A percentile compares a stretch with the other conserved stretches of the same genome.
phyloP scores from a whole-genome alignment of 169 alveolate species.

The Blepharisma undulans region DNA sequence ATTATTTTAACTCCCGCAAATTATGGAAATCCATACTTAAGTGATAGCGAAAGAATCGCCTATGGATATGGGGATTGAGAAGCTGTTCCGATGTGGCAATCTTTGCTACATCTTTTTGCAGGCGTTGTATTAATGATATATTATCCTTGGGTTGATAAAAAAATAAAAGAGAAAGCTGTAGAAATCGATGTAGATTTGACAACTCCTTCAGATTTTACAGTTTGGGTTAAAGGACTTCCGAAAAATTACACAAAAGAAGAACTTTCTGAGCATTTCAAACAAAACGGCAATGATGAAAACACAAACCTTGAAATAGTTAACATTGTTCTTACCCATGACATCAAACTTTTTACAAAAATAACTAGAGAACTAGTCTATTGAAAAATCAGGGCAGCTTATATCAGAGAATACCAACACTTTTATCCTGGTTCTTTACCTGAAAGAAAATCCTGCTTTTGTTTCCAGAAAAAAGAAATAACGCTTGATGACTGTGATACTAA shows the following conservation, averaged over 20 bases:
- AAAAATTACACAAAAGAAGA: background rate
- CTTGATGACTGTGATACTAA: background rate
- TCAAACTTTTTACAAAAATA: background rate
- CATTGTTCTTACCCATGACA: background rate
- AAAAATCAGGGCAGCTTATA: background rate
- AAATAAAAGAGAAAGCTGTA: background rate
- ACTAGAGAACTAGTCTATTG: background rate
- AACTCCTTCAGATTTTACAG: constrained; percentile 35
- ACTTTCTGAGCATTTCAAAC: background rate
- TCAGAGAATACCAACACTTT: background rate
- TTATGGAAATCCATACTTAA: background rate
- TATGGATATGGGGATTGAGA: background rate
- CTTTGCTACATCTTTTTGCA: background rate
- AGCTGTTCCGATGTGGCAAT: background rate
- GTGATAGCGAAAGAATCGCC: background rate
- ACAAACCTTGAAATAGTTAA: background rate
- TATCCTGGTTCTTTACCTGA: background rate
- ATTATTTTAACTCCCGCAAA: constrained; percentile 11
- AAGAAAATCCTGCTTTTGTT: background rate
- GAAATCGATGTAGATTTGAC: background rate
- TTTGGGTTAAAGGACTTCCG: constrained; percentile 35
- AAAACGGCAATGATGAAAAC: background rate
- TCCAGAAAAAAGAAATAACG: background rate
- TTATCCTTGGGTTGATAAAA: constrained; percentile 18
- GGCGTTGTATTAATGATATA: background rate